Conservation (phyloP, 371 early-diverging fungal genomes). For the Polyrhizophydium stewartii region DNA sequence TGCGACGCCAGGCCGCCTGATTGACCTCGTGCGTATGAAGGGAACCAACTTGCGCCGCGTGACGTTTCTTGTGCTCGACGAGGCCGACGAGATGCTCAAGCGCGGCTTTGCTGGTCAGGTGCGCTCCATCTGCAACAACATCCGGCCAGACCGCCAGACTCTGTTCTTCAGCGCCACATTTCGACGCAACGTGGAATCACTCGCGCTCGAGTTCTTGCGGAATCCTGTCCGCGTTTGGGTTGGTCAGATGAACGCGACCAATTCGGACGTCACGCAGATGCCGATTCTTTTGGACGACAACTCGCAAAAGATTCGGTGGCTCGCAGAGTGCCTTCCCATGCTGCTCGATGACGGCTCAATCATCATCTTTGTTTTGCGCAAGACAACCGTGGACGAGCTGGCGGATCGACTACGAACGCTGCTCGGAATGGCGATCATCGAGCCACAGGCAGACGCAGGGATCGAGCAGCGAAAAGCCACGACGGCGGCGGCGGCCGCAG, state of each 20-base stretch:
- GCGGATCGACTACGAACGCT: constrained; percentile 2
- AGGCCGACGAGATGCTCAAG: constrained; percentile 57
- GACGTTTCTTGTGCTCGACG: constrained; percentile 62
- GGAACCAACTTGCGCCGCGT: constrained; percentile 34
- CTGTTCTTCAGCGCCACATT: constrained; percentile 46
- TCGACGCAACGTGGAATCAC: constrained; percentile 28
- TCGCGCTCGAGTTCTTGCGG: constrained; percentile 33
- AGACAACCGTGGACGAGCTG: constrained; percentile 29
- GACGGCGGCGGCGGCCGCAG: not conserved
- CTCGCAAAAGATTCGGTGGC: constrained; percentile 37
- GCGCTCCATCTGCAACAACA: constrained; percentile 36
- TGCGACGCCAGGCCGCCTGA: constrained; percentile 79
- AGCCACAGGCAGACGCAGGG: no score
- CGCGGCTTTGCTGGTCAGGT: constrained; percentile 70
- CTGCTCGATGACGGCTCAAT: constrained; percentile 29
- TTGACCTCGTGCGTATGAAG: constrained; percentile 57
- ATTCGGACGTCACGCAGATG: constrained; percentile 35
- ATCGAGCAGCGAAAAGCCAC: constrained; percentile 1
- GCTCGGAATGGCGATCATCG: not conserved
- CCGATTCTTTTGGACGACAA: constrained; percentile 28
- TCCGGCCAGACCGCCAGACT: constrained; percentile 46
- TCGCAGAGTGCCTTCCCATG: constrained; percentile 20
- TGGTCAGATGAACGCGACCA: constrained; percentile 30
- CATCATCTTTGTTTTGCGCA: constrained; percentile 35
- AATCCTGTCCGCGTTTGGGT: constrained; percentile 39